Conservation (phyloP, 305 asterid genomes). For the Vinca major region DNA sequence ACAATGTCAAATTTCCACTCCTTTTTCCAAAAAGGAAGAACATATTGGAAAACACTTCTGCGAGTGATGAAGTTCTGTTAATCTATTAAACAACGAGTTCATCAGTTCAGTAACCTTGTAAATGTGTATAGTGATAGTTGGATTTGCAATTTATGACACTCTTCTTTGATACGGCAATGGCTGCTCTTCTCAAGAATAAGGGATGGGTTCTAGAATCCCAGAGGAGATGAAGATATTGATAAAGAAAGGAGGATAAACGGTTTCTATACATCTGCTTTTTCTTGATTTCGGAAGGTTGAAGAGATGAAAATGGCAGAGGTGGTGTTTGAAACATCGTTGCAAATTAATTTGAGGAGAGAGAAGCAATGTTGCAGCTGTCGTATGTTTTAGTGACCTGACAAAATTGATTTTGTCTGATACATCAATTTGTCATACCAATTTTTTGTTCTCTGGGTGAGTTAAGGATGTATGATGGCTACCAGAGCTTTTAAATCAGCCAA, state of each 20-base stretch:
- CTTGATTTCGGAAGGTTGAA: constrained; percentile 1
- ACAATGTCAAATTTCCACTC: constrained; percentile 9
- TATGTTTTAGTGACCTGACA: constrained; percentile 1
- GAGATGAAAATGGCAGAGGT: not conserved
- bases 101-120: constrained; percentile 9
- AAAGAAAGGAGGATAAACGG: not conserved
- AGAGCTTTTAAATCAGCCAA: constrained; percentile 6
- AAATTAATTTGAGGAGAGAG: not conserved
- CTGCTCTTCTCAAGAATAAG: constrained; percentile 13
- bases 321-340: not conserved
- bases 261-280: not conserved
- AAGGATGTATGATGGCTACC: constrained; percentile 11
- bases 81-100: constrained; percentile 4
- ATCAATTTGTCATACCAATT: not conserved
- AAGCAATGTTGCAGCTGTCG: not conserved
- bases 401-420: not conserved
- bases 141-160: constrained; percentile 17
- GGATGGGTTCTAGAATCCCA: constrained; percentile 2
- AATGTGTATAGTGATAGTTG: constrained; percentile 9
- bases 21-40: constrained; percentile 10
- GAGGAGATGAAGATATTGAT: no score
- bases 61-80: constrained; percentile 1
- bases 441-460: not conserved
- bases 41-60: constrained; percentile 3
- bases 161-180: constrained; percentile 6